Evolutionary conservation across 2,329 filamentous ascomycete species (phyloP), one percentile per base, ranked within the genome.

Genomic region (Fusarium concolor): DNA sequence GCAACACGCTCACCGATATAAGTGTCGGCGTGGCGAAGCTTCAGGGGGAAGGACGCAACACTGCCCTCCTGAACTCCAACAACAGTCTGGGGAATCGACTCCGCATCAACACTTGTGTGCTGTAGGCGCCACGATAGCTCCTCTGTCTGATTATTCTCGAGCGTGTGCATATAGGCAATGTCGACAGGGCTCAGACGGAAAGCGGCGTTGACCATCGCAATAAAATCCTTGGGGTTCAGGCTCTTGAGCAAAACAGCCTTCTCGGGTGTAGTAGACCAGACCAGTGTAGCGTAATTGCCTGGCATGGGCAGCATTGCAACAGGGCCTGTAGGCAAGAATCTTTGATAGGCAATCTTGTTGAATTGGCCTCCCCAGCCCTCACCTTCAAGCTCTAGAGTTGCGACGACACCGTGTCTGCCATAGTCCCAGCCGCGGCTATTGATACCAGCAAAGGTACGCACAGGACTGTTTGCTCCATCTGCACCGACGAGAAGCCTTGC

Each of bases 381-480:
- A 56, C 86, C 86, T 55, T 91, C 87, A 22, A 97, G 84, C 70
- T 90, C 85, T 17, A 99, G 82, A 2, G 94, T 97, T 52, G 96
- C 96, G 18, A 99, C 96, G 4, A 99, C 88, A 17, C 96, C 96
- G 75, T 97, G 92, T 38, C 94, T 87, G 50, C 88, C 86, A 79
- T 99, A 99, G 79, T 98, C 96, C 93, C 96, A 99, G 22, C 96
- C 96, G 20, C 90, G 87, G 56, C 90, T 92, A 42, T 90, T 84
- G 71, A 99, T 98, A 50, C 90, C 91, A 6, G 95, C 94, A 77
- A 97, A 99, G 0, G 89, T 85, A 38, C 96, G 89, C 15, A 99
- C 96, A 3, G 95, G 96, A 73, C 93, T 97, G 79, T 97, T 98
- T 41, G 93, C 93, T 17, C 96, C 96, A 74, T 99, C 96, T 5